These are phyloP conservation scores for Camillea tinctor DNA, from an alignment of 2,329 filamentous ascomycete species.

Conservation along the genomic window DNA sequence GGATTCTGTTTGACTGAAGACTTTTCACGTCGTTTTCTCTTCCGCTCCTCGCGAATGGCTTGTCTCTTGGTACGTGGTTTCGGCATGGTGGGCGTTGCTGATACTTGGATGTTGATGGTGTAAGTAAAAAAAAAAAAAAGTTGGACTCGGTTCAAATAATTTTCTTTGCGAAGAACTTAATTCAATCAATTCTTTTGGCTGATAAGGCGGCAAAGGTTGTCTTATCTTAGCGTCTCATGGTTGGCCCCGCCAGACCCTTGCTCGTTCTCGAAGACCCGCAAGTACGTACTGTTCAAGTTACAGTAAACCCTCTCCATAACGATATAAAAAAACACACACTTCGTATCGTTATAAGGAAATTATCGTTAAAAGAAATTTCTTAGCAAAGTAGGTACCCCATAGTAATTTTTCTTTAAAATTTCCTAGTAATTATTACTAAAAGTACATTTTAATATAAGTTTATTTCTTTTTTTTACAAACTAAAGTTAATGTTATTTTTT, in stretches of 20 bases:
- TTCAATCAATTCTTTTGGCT: neutral
- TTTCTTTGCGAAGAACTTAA: neutral
- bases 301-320: too few relatives aligned
- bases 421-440: too few relatives aligned
- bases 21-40: constrained; percentile 30
- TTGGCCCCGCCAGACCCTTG: neutral
- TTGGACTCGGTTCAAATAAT: neutral
- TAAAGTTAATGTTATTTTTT: too few relatives aligned
- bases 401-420: too few relatives aligned
- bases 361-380: too few relatives aligned
- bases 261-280: neutral
- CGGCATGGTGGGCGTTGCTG: constrained; percentile 25
- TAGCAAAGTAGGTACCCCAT: too few relatives aligned
- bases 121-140: neutral
- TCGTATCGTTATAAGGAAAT: too few relatives aligned
- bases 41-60: constrained; percentile 35
- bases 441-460: too few relatives aligned
- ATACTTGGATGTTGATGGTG: neutral
- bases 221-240: neutral
- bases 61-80: constrained; percentile 35
- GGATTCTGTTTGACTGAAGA: constrained; percentile 14
- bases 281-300: too few relatives aligned
- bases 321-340: too few relatives aligned
- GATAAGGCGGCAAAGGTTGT: neutral
- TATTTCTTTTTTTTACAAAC: too few relatives aligned